These are phyloP conservation scores for Gossypium sturtianum DNA, from an alignment of 345 rosid genomes.

Conservation along the genomic window DNA sequence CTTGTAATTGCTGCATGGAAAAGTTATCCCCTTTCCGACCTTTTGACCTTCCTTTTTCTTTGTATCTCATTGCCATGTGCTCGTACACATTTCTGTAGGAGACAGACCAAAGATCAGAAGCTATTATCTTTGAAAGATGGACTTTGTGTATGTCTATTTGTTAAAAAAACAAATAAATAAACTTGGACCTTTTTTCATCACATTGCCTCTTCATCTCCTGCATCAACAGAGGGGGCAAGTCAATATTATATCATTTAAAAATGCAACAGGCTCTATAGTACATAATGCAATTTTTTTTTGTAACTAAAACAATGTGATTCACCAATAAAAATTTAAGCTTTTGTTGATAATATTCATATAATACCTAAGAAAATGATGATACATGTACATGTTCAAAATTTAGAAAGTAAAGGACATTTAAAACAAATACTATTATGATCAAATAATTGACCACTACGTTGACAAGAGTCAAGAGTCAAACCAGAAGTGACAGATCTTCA, in stretches of 20 bases:
- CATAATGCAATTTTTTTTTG: neutral
- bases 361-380: neutral
- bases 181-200: conserved; percentile 81
- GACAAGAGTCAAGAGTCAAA: neutral
- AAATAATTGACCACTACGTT: neutral
- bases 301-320: conserved; percentile 1
- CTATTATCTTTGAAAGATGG: conserved; percentile 5
- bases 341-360: neutral
- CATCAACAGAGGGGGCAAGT: conserved; percentile 22
- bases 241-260: neutral
- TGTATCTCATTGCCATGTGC: conserved; percentile 50
- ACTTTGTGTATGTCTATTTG: neutral
- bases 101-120: conserved; percentile 18
- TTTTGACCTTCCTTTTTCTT: conserved; percentile 73
- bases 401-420: neutral
- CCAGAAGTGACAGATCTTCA: neutral
- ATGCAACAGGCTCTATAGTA: conserved; percentile 3
- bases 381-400: neutral
- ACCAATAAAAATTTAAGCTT: neutral
- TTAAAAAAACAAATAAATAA: neutral
- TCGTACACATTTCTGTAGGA: conserved; percentile 61
- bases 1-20: conserved; percentile 59
- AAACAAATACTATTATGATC: neutral
- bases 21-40: conserved; percentile 66
- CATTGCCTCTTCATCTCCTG: conserved; percentile 98